These are phyloP conservation scores for Bocquillonia castaneifolia DNA, from an alignment of 441 rosid species.

Conservation along the genomic window DNA sequence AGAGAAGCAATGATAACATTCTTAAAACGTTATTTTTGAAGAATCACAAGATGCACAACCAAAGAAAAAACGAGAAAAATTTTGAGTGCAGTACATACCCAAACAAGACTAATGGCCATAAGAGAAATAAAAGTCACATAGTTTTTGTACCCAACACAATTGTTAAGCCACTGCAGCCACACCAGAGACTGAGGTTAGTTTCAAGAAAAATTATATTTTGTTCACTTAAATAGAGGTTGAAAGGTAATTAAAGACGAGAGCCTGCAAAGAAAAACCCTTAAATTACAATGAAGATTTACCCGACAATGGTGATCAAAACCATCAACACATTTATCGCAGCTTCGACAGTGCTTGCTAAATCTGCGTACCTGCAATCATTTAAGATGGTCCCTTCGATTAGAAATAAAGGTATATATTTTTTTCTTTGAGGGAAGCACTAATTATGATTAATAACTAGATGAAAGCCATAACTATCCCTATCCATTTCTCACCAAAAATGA, in stretches of 20 bases:
- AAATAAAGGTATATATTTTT: background rate
- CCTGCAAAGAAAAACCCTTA: constrained; percentile 13
- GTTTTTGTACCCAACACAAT: constrained; percentile 89
- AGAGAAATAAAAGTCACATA: constrained; percentile 84
- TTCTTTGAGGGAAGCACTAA: background rate
- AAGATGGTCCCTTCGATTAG: constrained; percentile 18
- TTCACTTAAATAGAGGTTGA: constrained; percentile 13
- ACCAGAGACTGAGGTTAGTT: constrained; percentile 26
- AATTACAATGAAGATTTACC: constrained; percentile 40
- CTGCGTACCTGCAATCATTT: constrained; percentile 58
- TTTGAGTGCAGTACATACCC: constrained; percentile 57
- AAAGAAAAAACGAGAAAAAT: background rate
- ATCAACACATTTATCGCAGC: constrained; percentile 93
- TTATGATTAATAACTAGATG: background rate
- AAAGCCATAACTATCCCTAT: background rate
- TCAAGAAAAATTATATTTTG: constrained; percentile 7
- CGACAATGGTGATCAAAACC: constrained; percentile 98
- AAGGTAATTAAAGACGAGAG: constrained; percentile 21
- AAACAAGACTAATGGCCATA: constrained; percentile 79
- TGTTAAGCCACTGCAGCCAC: constrained; percentile 81
- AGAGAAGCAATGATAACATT: background rate
- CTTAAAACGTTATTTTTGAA: background rate
- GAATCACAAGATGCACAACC: background rate
- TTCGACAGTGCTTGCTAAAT: constrained; percentile 94
- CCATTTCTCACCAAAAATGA: background rate